Percentiles rank a stretch among this genome's conserved stretches.
Conservation (phyloP, 768 basidiomycete species). For the Daedalea quercina region DNA sequence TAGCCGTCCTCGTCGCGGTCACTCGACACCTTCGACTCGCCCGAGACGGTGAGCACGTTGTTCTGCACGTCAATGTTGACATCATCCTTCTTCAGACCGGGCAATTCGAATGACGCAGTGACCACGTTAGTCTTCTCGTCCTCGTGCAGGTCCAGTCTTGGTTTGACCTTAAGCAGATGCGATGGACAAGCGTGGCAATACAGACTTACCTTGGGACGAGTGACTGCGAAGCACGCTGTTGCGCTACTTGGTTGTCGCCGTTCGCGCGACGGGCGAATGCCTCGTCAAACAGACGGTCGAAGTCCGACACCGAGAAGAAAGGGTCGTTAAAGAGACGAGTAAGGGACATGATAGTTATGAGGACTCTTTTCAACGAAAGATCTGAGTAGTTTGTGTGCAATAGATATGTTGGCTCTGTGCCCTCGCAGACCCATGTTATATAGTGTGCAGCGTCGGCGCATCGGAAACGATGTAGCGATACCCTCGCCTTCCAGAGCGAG, state of each 20-base stretch:
- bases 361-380: background rate
- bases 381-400: background rate
- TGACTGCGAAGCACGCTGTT: slow-evolving; percentile 4
- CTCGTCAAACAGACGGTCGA: slow-evolving; percentile 40
- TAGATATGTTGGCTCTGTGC: background rate
- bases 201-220: slow-evolving; percentile 16
- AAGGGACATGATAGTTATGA: slow-evolving; percentile 22
- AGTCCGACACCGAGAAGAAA: slow-evolving; percentile 30
- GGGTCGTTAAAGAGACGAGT: slow-evolving; percentile 36
- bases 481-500: too few species aligned
- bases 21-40: slow-evolving; percentile 32
- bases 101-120: slow-evolving; percentile 49
- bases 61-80: slow-evolving; percentile 45
- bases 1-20: slow-evolving; percentile 29
- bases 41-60: slow-evolving; percentile 42
- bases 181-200: background rate
- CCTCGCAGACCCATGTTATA: too few species aligned
- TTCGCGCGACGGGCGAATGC: slow-evolving; percentile 21
- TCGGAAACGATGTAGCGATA: too few species aligned
- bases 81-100: slow-evolving; percentile 44
- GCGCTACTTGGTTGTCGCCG: slow-evolving; percentile 1
- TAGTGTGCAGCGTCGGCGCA: too few species aligned
- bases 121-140: slow-evolving; percentile 39
- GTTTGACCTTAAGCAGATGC: too few species aligned
- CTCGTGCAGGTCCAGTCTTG: slow-evolving; percentile 49